Evolutionary conservation across 225 moss, liverwort and hornwort species (phyloP), one percentile per base, ranked within the genome.

Genomic region (Neckera pumila): DNA sequence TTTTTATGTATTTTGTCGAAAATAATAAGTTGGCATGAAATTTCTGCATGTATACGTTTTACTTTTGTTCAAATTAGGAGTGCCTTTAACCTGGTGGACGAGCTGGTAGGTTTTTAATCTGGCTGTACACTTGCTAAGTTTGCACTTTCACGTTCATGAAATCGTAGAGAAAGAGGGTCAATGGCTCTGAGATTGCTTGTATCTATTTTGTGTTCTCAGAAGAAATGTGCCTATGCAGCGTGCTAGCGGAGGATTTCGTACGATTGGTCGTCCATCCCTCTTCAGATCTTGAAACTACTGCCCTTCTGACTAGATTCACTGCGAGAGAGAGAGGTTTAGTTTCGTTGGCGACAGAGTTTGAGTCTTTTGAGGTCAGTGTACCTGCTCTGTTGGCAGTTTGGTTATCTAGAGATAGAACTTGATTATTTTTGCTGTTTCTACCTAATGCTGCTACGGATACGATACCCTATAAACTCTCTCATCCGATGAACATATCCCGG

Each of bases 161-260:
- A 33, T 85, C 62, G 51, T 78, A 87, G 82, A 54, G 58, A 66
- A 87, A 85, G 81, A 87, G 89, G 85, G 82, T 90, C 87, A 83
- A 74, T 89, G 83, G 71, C 86, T 93, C 91, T 89, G 88, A 91
- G 89, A 86, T 92, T 84, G 61, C 88, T 79, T 86, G 88, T 85
- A 90, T 76, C 88, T 81, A 90, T 77, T 84, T 88, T 92, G 49
- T 89, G 84, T 43, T 86, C 92, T 77, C 89, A 89, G 91, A 87
- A 91, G 71, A 87, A 79, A 87, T 92, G 90, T 91, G 88, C 85
- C 82, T 90, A 72, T 92, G 90, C 96, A 99, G 99, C 90, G 92
- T 96, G 91, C 92, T 99, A 88, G 97, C 99, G 89, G 99, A 97
- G 84, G 99, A 99, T 94, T 99, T 96, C 80, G 95, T 99, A 80